Evolutionary conservation across 179 eudicot species (phyloP), one percentile per base, ranked within the genome.

Genomic region (Silene coronaria): DNA sequence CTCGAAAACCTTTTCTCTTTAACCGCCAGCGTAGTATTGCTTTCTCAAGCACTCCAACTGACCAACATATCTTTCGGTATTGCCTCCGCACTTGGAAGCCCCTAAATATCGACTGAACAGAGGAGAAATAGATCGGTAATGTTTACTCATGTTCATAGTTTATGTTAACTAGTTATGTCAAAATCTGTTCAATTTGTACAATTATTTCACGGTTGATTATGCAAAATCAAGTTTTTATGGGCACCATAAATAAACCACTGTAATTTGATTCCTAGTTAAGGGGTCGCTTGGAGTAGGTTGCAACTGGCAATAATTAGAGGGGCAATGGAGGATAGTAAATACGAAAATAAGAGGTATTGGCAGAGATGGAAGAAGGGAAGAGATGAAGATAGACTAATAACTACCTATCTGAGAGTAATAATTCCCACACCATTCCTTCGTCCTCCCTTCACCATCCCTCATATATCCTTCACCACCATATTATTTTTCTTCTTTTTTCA

Each of bases 41-140:
- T 82, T 93, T 95, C 76, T 93, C 99, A 76, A 95, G 88, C 75
- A 95, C 82, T 61, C 99, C 97, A 77, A 95, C 97, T 0, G 99
- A 91, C 96, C 91, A 95, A 24, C 67, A 10, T 71, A 95, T 84
- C 84, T 89, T 95, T 46, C 76, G 75, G 82, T 89, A 93, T 74
- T 91, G 95, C 73, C 75, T 89, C 55, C 97, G 87, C 32, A 78
- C 86, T 86, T 87, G 97, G 82, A 71, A 89, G 73, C 92, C 99
- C 69, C 99, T 85, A 73, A 84, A 93, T 72, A 64, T 74, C 75
- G 97, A 84, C 99, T 95, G 87, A 67, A 81, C 21, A 16, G 17
- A 42, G 51, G 21, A 74, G 55, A 66, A 70, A 69, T 26, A 21
- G 17, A 70, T 45, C 19, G 22, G 59, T 57, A 11, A 51, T 17